Evolutionary conservation across 345 rosid genomes (phyloP), one percentile per base, ranked within the genome.

Genomic region (Cochlearia excelsa): DNA sequence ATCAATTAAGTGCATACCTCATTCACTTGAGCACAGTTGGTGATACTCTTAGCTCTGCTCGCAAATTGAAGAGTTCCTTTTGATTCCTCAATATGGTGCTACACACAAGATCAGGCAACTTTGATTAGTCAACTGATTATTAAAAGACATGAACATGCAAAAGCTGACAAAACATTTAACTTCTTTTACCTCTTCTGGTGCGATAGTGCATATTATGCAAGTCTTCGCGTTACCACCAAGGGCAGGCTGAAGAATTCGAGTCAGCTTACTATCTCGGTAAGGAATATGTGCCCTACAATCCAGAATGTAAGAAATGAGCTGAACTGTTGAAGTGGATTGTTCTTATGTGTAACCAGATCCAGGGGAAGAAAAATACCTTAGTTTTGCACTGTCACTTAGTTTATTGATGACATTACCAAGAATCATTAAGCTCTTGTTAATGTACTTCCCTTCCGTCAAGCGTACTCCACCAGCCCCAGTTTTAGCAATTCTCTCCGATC

Each of bases 191-290:
- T 89, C 94, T 82, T 93, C 97, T 65, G 99, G 99, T 61, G 97
- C 97, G 54, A 88, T 49, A 23, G 99, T 93, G 73, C 99, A 93
- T 67, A 93, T 93, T 63, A 93, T 89, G 59, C 97, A 88, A 50
- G 99, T 88, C 76, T 89, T 93, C 4, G 97, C 95, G 69, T 93
- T 93, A 45, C 99, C 99, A 30, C 99, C 99, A 16, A 93, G 87
- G 31, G 97, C 95, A 76, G 95, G 91, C 77, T 93, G 95, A 72
- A 93, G 97, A 71, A 93, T 93, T 43, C 97, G 94, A 58, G 99
- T 93, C 67, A 93, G 75, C 78, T 93, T 93, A 69, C 99, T 93
- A 78, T 93, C 99, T 64, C 99, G 89, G 78, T 83, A 93, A 3
- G 99, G 99, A 77, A 93, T 85, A 73, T 93, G 97, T 8, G 84